These are phyloP conservation scores for Chenopodium suecicum DNA, from an alignment of 148 eudicot species.

Conservation along the genomic window DNA sequence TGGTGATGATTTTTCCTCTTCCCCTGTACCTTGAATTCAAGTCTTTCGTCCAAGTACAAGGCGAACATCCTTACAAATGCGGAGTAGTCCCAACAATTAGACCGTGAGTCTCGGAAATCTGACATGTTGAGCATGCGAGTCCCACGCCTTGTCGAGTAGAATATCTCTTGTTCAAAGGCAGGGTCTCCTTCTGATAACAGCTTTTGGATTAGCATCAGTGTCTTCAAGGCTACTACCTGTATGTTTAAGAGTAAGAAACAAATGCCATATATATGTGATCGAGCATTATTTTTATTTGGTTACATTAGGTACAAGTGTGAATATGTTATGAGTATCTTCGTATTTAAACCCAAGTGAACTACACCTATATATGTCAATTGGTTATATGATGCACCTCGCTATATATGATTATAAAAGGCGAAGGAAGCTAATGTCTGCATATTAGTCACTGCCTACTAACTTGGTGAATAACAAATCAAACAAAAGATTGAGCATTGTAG, in stretches of 20 bases:
- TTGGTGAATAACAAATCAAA: not conserved
- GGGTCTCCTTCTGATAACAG: constrained; percentile 74
- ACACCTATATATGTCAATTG: not conserved
- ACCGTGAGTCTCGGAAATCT: constrained; percentile 64
- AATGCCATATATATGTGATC: not conserved
- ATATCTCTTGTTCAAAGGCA: constrained; percentile 66
- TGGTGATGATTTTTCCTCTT: constrained; percentile 29
- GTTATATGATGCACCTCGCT: not conserved
- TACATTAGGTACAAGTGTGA: not conserved
- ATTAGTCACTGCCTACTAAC: not conserved
- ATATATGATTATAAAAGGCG: no score
- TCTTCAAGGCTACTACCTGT: constrained; percentile 77
- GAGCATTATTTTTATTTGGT: not conserved
- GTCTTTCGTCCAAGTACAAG: constrained; percentile 63
- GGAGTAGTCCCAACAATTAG: constrained; percentile 72
- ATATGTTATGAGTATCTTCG: not conserved
- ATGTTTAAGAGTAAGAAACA: not conserved
- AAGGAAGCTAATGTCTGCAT: no score
- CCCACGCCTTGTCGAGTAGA: constrained; percentile 81
- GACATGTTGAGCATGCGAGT: constrained; percentile 82
- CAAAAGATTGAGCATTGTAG: not conserved
- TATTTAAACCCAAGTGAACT: not conserved
- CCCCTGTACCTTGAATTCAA: constrained; percentile 67
- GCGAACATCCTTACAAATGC: constrained; percentile 78
- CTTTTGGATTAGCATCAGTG: constrained; percentile 64